Base-by-base conservation (phyloP, 257 asterid species). In the Solanum lycopersicoides region DNA sequence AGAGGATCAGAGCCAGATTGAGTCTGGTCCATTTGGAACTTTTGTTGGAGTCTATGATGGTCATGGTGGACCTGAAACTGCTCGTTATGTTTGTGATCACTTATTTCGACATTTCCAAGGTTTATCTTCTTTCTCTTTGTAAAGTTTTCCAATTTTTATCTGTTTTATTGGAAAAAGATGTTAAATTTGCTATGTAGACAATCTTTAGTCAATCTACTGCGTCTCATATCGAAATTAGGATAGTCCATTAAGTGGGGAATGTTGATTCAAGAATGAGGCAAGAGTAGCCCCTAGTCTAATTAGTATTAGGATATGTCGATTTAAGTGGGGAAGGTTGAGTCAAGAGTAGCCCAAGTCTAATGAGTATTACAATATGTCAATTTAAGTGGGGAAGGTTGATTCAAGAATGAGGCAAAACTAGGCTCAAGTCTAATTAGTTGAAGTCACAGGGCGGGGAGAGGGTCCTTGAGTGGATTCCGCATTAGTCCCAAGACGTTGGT, bases 1-100 rank as follows among this genome's bases (percentile, higher is more conserved):
- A 53, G 98, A 95, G 92, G 98, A 95, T 92, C 98, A 95, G 91
- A 90, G 98, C 86, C 98, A 94, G 89, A 94, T 95, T 23, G 98
- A 95, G 89, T 95, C 98, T 28, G 98, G 98, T 85, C 98, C 93
- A 0, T 94, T 91, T 84, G 98, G 98, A 87, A 94, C 98, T 14
- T 95, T 95, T 89, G 96, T 95, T 80, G 98, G 98, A 88, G 90
- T 95, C 87, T 95, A 95, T 86, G 98, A 95, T 86, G 98, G 98
- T 37, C 98, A 95, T 88, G 98, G 98, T 41, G 98, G 98, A 44
- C 98, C 97, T 4, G 96, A 95, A 87, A 90, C 97, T 74, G 93
- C 98, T 50, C 91, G 98, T 72, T 95, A 92, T 85, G 91, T 95
- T 86, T 95, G 94, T 45, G 96, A 94, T 34, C 92, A 95, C 89